Percentiles rank a stretch among this genome's conserved stretches.
phyloP scores from a whole-genome alignment of 2,329 filamentous ascomycete species.

The Aureobasidium sp. region DNA sequence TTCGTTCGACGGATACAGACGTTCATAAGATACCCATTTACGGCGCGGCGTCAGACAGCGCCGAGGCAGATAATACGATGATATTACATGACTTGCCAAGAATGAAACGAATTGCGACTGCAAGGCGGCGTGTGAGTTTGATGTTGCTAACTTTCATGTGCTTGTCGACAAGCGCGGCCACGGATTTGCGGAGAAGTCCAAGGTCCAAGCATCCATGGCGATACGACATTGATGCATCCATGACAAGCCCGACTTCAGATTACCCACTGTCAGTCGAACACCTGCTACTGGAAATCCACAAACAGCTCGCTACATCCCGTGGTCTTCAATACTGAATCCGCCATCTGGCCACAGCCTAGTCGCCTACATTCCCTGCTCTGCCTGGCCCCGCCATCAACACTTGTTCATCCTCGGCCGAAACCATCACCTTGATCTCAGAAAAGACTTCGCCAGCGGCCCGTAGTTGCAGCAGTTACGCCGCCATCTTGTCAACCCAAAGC shows the following conservation, averaged over 20 bases:
- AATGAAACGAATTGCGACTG: not conserved
- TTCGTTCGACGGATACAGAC: not conserved
- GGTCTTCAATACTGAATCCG: not conserved
- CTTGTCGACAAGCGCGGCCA: not conserved
- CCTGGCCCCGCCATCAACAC: not conserved
- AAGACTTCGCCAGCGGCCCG: not conserved
- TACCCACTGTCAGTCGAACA: not conserved
- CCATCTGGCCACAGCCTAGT: not conserved
- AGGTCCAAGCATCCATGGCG: not conserved
- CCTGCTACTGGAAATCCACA: not conserved
- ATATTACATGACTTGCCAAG: not conserved
- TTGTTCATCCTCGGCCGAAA: not conserved
- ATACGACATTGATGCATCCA: not conserved
- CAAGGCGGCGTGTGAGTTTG: not conserved
- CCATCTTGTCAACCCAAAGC: not conserved
- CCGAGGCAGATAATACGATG: not conserved
- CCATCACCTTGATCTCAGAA: not conserved
- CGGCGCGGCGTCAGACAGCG: not conserved
- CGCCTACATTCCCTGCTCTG: not conserved
- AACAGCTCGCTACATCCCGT: not conserved
- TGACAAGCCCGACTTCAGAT: not conserved
- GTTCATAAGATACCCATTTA: slow-evolving; percentile 9
- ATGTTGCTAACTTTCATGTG: not conserved
- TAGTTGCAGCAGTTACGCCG: not conserved
- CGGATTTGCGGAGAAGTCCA: slow-evolving; percentile 5